A percentile compares a stretch with the other conserved stretches of the same genome.
Conservation (phyloP, 225 moss, liverwort and hornwort species). For the Asterella californica region DNA sequence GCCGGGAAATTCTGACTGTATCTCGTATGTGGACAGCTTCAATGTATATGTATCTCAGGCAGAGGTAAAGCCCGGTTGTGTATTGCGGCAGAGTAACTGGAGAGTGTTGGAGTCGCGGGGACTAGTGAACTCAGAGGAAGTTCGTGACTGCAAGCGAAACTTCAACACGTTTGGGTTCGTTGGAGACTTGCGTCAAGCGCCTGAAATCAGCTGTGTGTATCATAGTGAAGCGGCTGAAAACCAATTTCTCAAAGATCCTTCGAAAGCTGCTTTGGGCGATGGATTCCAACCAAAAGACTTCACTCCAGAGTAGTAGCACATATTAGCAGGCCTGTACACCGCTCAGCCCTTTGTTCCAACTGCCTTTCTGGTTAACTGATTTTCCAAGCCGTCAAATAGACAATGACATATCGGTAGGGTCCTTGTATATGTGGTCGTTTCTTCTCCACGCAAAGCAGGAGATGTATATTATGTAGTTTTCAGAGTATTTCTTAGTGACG, state of each 20-base stretch:
- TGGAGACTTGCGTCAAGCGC: conserved; percentile 85
- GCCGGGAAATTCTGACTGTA: background rate
- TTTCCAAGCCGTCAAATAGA: background rate
- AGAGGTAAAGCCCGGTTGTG: no score
- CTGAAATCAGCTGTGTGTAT: conserved; percentile 92
- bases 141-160: conserved; percentile 84
- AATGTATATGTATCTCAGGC: conserved; percentile 91
- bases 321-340: background rate
- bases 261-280: conserved; percentile 89
- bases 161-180: conserved; percentile 99
- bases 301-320: conserved; percentile 30
- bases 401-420: background rate
- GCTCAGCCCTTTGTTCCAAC: background rate
- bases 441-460: background rate
- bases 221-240: conserved; percentile 95
- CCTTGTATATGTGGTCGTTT: background rate
- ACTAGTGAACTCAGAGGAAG: conserved; percentile 73
- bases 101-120: no score
- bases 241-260: conserved; percentile 87
- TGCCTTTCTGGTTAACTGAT: background rate
- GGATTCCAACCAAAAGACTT: conserved; percentile 84
- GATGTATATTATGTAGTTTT: conserved; percentile 3
- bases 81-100: no score
- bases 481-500: background rate
- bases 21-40: conserved; percentile 48